These are phyloP conservation scores for Amaranthus tricolor DNA, from an alignment of 179 eudicot species.

Conservation along the genomic window DNA sequence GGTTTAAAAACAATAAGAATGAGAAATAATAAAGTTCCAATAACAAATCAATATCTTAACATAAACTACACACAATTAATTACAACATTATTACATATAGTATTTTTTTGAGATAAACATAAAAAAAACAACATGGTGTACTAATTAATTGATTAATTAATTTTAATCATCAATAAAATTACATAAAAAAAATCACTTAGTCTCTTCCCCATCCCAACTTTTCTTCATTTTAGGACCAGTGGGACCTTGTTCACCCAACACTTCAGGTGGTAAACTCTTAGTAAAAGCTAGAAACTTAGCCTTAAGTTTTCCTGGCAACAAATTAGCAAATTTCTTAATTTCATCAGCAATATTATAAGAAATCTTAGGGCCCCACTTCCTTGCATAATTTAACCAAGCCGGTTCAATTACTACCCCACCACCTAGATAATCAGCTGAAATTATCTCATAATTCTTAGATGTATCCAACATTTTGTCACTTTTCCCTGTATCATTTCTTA, in stretches of 20 bases:
- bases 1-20: too few species aligned
- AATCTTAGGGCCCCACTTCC: conserved; percentile 63
- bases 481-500: conserved; percentile 50
- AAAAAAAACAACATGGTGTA: too few species aligned
- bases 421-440: conserved; percentile 46
- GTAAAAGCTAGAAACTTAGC: conserved; percentile 28
- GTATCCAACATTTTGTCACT: conserved; percentile 42
- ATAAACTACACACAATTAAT: too few species aligned
- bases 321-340: conserved; percentile 30
- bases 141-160: too few species aligned
- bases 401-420: conserved; percentile 34
- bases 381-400: conserved; percentile 50
- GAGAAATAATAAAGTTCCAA: too few species aligned
- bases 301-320: conserved; percentile 35
- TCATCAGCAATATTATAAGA: conserved; percentile 35
- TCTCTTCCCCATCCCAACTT: conserved; percentile 68
- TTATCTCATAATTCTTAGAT: conserved; percentile 31
- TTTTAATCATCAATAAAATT: background rate
- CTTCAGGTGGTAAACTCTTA: conserved; percentile 45
- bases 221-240: conserved; percentile 59
- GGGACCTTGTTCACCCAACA: conserved; percentile 66
- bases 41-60: too few species aligned
- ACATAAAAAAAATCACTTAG: background rate
- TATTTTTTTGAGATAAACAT: too few species aligned
- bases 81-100: too few species aligned